Evolutionary conservation across 306 rosid genomes (phyloP).

Genomic region (Macrotyloma uniflorum): DNA sequence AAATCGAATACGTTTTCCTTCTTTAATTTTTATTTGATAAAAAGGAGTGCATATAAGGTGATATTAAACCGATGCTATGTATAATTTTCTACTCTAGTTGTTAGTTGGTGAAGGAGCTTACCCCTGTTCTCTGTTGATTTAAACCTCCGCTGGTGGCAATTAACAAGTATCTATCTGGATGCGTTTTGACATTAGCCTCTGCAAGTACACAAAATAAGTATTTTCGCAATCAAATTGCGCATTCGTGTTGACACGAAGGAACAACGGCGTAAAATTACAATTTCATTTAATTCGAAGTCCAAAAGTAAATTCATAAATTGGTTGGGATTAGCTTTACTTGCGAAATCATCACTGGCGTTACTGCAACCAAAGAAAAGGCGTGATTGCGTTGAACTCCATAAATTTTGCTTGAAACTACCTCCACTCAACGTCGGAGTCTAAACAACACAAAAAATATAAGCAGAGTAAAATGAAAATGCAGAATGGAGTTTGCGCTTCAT

Average conservation of each 20-base stretch:
- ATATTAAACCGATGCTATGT: neutral
- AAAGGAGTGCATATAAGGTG: neutral
- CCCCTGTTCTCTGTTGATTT: constrained; percentile 99
- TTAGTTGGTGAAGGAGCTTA: constrained; percentile 30
- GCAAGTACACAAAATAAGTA: constrained; percentile 26
- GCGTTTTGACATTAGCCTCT: constrained; percentile 75
- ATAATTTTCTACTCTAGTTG: neutral
- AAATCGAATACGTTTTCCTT: neutral
- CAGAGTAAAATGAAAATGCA: constrained; percentile 2
- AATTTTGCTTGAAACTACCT: constrained; percentile 53
- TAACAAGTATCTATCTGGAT: constrained; percentile 65
- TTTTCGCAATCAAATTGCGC: neutral
- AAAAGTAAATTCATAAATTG: neutral
- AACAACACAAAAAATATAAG: neutral
- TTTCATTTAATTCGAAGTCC: neutral
- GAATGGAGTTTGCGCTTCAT: neutral
- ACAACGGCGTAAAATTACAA: neutral
- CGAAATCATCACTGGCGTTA: constrained; percentile 56
- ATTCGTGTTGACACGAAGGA: neutral
- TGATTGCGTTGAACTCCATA: constrained; percentile 66
- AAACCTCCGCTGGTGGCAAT: constrained; percentile 91
- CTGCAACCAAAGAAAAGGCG: constrained; percentile 63
- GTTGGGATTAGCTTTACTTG: constrained; percentile 46
- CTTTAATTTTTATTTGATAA: neutral
- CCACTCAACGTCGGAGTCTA: constrained; percentile 47